Evolutionary conservation across 768 basidiomycete genomes (phyloP).

Genomic region (Podaxis pistillaris): DNA sequence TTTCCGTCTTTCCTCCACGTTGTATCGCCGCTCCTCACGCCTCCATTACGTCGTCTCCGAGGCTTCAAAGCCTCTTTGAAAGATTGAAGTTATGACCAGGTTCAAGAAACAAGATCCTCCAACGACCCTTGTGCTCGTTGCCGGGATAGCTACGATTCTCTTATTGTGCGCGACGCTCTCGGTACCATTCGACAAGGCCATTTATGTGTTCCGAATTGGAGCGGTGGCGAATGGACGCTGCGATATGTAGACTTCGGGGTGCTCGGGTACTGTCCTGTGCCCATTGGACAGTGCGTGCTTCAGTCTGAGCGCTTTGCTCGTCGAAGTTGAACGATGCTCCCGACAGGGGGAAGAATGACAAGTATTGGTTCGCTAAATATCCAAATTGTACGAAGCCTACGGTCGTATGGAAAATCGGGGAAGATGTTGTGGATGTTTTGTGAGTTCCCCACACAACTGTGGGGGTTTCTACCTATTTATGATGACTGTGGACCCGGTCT

Average conservation of each 20-base stretch:
- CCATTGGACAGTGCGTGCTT: not conserved
- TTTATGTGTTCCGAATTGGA: not conserved
- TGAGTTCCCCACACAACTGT: not conserved
- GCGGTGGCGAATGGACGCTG: not conserved
- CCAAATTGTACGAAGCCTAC: not conserved
- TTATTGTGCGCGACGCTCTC: not conserved
- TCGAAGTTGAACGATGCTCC: not conserved
- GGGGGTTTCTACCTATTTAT: not conserved
- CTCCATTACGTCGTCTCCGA: too few relatives aligned
- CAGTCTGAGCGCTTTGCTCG: not conserved
- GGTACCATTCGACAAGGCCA: not conserved
- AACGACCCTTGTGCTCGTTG: not conserved
- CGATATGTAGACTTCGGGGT: slow-evolving; percentile 7
- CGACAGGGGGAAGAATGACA: not conserved
- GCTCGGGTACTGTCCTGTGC: not conserved
- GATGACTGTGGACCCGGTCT: too few relatives aligned
- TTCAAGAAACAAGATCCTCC: not conserved
- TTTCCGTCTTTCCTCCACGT: too few relatives aligned
- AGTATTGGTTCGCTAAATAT: not conserved
- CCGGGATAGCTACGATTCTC: not conserved
- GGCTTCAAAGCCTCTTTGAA: too few relatives aligned
- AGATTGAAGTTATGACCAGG: not conserved
- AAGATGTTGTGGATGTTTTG: not conserved
- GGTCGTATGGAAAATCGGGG: not conserved
- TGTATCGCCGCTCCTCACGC: too few relatives aligned